Percentiles rank a stretch among this genome's conserved stretches.
Evolutionary conservation across 192 early-diverging fungal genomes (phyloP).

Genomic region (Coemansia sp.): DNA sequence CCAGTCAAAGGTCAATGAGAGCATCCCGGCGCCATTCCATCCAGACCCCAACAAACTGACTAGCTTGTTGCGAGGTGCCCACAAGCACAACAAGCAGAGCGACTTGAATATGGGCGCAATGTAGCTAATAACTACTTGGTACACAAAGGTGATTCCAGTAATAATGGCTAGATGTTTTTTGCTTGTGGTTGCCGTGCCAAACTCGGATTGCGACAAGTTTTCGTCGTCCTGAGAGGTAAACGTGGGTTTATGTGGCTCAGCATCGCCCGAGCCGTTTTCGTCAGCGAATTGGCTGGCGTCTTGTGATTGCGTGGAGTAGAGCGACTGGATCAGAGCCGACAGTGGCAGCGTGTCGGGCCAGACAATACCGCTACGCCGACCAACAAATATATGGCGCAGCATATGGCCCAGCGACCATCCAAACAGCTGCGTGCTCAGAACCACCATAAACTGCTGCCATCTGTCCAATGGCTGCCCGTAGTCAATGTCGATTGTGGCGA

Average conservation of each 20-base stretch:
- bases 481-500: slow-evolving; percentile 41
- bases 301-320: slow-evolving; percentile 11
- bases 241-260: not conserved
- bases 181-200: slow-evolving; percentile 13
- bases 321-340: slow-evolving; percentile 37
- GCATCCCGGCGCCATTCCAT: slow-evolving; percentile 63
- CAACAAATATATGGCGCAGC: slow-evolving; percentile 36
- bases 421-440: slow-evolving; percentile 38
- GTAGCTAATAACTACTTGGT: slow-evolving; percentile 57
- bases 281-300: not conserved
- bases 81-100: slow-evolving; percentile 61
- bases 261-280: not conserved
- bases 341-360: slow-evolving; percentile 46
- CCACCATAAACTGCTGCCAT: slow-evolving; percentile 38
- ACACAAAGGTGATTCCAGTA: slow-evolving; percentile 41
- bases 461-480: slow-evolving; percentile 27
- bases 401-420: slow-evolving; percentile 47
- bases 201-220: slow-evolving; percentile 2
- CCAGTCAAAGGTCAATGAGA: slow-evolving; percentile 75
- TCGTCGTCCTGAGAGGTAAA: not conserved
- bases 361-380: slow-evolving; percentile 18
- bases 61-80: slow-evolving; percentile 31
- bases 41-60: slow-evolving; percentile 40
- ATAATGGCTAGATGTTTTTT: slow-evolving; percentile 26
- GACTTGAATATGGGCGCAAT: slow-evolving; percentile 68